Evolutionary conservation across 805 yeast species (phyloP).

Genomic region (Nakazawaea pomicola): DNA sequence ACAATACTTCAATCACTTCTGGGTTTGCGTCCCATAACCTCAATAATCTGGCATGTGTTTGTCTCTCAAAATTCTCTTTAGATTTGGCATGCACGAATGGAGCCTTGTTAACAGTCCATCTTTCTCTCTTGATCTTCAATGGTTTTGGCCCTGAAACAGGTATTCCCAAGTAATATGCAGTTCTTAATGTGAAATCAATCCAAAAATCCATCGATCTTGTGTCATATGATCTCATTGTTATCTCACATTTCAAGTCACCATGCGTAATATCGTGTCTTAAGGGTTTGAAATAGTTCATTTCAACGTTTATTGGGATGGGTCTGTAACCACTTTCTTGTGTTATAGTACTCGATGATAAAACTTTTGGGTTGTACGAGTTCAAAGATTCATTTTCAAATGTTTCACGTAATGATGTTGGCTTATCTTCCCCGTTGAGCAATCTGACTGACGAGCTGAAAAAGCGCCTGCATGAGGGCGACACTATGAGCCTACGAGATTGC

Average conservation of each 20-base stretch:
- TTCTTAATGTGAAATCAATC: constrained; percentile 82
- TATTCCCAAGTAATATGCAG: constrained; percentile 84
- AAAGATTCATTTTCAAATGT: constrained; percentile 4
- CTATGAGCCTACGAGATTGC: neutral
- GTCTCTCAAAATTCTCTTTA: constrained; percentile 90
- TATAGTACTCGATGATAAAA: constrained; percentile 12
- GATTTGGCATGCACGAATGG: constrained; percentile 94
- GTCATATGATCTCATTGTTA: constrained; percentile 69
- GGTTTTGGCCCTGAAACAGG: constrained; percentile 76
- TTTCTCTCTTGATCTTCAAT: constrained; percentile 64
- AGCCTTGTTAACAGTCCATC: constrained; percentile 90
- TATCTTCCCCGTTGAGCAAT: neutral
- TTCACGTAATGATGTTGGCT: constrained; percentile 2
- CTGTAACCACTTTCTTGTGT: constrained; percentile 31
- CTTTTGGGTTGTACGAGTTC: constrained; percentile 31
- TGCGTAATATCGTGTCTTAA: constrained; percentile 59
- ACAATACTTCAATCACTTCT: constrained; percentile 77
- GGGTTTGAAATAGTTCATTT: constrained; percentile 78
- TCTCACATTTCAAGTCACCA: constrained; percentile 74
- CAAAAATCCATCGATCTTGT: constrained; percentile 67
- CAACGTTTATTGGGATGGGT: constrained; percentile 83
- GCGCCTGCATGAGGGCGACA: neutral
- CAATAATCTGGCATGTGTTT: constrained; percentile 70
- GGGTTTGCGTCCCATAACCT: constrained; percentile 81
- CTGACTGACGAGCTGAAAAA: neutral